Evolutionary conservation across 371 early-diverging fungal species (phyloP).

Genomic region (Funneliformis caledonium): DNA sequence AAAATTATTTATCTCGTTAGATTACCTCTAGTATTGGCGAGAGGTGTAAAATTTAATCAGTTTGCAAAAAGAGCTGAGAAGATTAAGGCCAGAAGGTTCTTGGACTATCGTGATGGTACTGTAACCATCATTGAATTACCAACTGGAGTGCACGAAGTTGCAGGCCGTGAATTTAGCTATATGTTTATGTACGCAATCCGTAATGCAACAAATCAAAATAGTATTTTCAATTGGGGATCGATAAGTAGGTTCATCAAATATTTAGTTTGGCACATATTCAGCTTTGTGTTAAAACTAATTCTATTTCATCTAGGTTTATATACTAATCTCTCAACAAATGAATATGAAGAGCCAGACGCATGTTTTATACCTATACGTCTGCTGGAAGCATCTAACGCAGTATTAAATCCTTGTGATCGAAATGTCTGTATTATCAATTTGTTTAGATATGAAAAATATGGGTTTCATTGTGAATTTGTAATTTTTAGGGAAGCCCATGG

Average conservation of each 20-base stretch:
- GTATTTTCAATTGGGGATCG: not conserved
- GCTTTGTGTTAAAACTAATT: too few relatives aligned
- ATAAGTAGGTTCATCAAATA: constrained; percentile 5
- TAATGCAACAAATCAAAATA: not conserved
- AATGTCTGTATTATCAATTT: not conserved
- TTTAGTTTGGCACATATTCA: too few relatives aligned
- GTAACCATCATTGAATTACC: constrained; percentile 8
- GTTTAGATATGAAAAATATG: not conserved
- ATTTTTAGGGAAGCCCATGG: constrained; percentile 20
- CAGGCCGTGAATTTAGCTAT: not conserved
- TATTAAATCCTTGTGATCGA: constrained; percentile 4
- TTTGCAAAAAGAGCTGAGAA: constrained; percentile 8
- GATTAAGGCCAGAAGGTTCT: constrained; percentile 11
- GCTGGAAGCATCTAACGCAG: not conserved
- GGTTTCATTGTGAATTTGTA: constrained; percentile 14
- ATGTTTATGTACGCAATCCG: not conserved
- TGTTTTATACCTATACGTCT: constrained; percentile 28
- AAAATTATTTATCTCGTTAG: constrained; percentile 9
- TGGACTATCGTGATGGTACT: not conserved
- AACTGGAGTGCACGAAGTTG: not conserved
- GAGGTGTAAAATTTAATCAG: not conserved
- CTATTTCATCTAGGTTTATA: constrained; percentile 15
- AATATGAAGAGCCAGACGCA: constrained; percentile 3
- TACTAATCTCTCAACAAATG: not conserved
- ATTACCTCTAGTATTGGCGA: not conserved